phyloP scores from a whole-genome alignment of 768 basidiomycete genomes.

The Sporobolomyces pararoseus region DNA sequence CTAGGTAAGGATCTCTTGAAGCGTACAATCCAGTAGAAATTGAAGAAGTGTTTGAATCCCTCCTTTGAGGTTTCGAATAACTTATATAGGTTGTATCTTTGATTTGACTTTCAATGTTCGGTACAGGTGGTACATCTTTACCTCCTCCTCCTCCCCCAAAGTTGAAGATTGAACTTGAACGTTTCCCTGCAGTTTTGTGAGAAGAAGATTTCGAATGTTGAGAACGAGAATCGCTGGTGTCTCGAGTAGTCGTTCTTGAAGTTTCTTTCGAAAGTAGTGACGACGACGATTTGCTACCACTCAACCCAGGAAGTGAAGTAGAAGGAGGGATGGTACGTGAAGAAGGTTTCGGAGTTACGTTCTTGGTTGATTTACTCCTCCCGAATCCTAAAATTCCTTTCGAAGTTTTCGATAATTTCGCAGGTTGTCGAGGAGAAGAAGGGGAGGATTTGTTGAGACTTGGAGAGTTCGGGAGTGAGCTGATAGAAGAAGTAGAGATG shows the following conservation, averaged over 20 bases:
- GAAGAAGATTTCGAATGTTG: not conserved
- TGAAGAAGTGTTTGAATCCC: constrained; percentile 10
- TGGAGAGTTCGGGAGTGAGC: not conserved
- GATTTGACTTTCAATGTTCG: constrained; percentile 25
- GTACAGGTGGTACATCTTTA: not conserved
- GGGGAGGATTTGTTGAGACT: not conserved
- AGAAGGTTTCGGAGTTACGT: no score
- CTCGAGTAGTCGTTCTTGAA: not conserved
- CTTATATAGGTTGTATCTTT: constrained; percentile 21
- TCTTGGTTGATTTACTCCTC: constrained; percentile 3
- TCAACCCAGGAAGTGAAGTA: not conserved
- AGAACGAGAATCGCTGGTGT: not conserved
- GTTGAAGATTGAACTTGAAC: constrained; percentile 21
- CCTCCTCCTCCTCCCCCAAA: constrained; percentile 7
- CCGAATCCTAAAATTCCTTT: constrained; percentile 4
- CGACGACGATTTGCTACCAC: not conserved
- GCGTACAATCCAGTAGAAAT: constrained; percentile 14
- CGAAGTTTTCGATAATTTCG: constrained; percentile 12
- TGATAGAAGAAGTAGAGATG: not conserved
- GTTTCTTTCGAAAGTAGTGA: constrained; percentile 6
- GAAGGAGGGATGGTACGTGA: not conserved
- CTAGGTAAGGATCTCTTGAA: constrained; percentile 18
- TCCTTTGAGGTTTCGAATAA: constrained; percentile 8
- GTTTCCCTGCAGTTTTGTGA: not conserved
- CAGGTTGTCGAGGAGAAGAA: not conserved